These are phyloP conservation scores for Aspergillus ellipticus DNA, from an alignment of 495 filamentous ascomycete genomes.

Conservation along the genomic window DNA sequence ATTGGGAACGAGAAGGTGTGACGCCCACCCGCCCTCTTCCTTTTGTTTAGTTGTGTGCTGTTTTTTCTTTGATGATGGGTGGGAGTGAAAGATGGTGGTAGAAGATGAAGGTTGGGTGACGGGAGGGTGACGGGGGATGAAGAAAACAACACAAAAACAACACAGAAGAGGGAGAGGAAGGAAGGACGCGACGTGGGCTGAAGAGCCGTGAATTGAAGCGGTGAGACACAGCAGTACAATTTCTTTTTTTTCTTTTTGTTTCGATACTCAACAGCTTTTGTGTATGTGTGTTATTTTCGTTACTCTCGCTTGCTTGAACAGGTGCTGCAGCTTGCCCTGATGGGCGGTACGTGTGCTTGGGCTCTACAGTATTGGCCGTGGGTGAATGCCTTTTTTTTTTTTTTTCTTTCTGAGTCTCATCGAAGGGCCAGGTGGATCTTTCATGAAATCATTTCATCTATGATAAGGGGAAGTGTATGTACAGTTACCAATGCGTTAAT, in stretches of 20 bases:
- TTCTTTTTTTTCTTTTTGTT: neutral
- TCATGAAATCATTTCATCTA: too few relatives aligned
- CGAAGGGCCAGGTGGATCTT: too few relatives aligned
- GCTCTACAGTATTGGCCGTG: neutral
- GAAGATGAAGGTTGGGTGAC: neutral
- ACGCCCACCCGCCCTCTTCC: neutral
- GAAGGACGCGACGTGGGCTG: neutral
- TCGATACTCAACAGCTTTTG: neutral
- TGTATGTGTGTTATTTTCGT: neutral
- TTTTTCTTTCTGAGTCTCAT: too few relatives aligned
- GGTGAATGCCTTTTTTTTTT: too few relatives aligned
- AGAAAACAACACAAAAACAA: neutral
- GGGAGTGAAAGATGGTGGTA: neutral
- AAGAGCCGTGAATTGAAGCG: neutral
- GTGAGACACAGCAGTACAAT: neutral
- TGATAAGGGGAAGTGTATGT: too few relatives aligned
- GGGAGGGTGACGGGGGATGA: neutral
- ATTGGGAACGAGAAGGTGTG: neutral
- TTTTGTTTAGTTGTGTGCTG: neutral
- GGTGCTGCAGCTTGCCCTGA: neutral
- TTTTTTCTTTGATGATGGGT: neutral
- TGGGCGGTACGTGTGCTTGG: neutral
- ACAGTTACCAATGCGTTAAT: too few relatives aligned
- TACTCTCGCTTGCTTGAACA: neutral
- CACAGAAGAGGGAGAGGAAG: constrained; percentile 2